These are phyloP conservation scores for Pogostemon cablin DNA, from an alignment of 257 asterid species.

Conservation along the genomic window DNA sequence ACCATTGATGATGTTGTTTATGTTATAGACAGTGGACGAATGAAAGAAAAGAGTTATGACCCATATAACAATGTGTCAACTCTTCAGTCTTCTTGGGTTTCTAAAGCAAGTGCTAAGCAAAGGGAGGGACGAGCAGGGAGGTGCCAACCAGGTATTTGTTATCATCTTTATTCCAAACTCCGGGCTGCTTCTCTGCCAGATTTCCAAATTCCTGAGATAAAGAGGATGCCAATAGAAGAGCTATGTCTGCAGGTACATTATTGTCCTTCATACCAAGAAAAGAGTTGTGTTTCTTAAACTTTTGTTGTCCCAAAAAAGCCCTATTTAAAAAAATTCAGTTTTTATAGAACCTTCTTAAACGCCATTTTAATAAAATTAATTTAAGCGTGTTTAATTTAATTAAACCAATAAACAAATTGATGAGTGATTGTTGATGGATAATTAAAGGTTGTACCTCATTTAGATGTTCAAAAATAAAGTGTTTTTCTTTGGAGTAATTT, in stretches of 20 bases:
- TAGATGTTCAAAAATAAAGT: not conserved
- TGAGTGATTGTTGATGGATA: not conserved
- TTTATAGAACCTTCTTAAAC: too few species aligned
- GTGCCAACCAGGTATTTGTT: constrained; percentile 91
- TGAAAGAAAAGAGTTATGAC: constrained; percentile 91
- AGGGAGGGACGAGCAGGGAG: constrained; percentile 98
- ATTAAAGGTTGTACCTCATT: not conserved
- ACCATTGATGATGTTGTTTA: constrained; percentile 93
- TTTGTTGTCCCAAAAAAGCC: not conserved
- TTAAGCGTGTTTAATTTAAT: not conserved
- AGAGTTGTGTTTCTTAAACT: not conserved
- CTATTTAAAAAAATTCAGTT: not conserved
- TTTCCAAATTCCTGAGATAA: constrained; percentile 94
- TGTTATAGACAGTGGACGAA: constrained; percentile 91
- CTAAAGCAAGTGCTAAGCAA: constrained; percentile 94
- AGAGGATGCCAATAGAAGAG: constrained; percentile 94
- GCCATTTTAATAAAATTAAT: too few species aligned
- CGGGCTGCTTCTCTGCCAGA: constrained; percentile 76
- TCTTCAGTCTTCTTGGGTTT: constrained; percentile 90
- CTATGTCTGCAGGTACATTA: constrained; percentile 78
- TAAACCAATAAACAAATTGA: not conserved
- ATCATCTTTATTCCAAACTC: constrained; percentile 81
- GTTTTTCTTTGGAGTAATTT: not conserved
- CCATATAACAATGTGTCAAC: constrained; percentile 87
- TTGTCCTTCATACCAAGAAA: constrained; percentile 2